Evolutionary conservation across 2,329 filamentous ascomycete species (phyloP).

Genomic region (Orbilia oligospora): DNA sequence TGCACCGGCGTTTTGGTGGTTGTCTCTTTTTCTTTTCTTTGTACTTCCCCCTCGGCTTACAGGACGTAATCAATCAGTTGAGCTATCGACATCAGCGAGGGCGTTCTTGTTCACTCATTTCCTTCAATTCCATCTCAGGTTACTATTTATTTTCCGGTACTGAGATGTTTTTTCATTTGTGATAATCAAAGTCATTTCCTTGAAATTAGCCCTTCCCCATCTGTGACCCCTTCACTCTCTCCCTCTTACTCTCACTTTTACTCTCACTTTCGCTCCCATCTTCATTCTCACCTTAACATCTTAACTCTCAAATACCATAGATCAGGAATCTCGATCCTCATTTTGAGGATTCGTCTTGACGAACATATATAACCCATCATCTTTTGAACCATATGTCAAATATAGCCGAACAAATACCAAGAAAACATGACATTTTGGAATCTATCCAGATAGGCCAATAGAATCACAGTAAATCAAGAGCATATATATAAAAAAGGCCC

Average conservation of each 20-base stretch:
- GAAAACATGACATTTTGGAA: not conserved
- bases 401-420: not conserved
- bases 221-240: not conserved
- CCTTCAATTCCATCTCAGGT: not conserved
- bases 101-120: slow-evolving; percentile 32
- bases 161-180: slow-evolving; percentile 45
- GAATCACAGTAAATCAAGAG: not conserved
- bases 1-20: slow-evolving; percentile 40
- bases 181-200: slow-evolving; percentile 25
- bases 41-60: slow-evolving; percentile 40
- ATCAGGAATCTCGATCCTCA: not conserved
- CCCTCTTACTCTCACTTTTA: no score
- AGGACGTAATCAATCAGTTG: slow-evolving; percentile 27
- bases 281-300: no score
- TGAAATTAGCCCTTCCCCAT: slow-evolving; percentile 1
- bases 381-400: not conserved
- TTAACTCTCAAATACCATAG: not conserved
- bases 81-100: slow-evolving; percentile 27
- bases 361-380: slow-evolving; percentile 6
- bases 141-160: not conserved
- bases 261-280: not conserved
- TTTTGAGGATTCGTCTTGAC: not conserved
- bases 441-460: not conserved
- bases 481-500: slow-evolving; percentile 1
- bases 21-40: slow-evolving; percentile 41